Base-by-base conservation (phyloP, 1,284 basidiomycete genomes). In the Heterobasidion parviporum region DNA sequence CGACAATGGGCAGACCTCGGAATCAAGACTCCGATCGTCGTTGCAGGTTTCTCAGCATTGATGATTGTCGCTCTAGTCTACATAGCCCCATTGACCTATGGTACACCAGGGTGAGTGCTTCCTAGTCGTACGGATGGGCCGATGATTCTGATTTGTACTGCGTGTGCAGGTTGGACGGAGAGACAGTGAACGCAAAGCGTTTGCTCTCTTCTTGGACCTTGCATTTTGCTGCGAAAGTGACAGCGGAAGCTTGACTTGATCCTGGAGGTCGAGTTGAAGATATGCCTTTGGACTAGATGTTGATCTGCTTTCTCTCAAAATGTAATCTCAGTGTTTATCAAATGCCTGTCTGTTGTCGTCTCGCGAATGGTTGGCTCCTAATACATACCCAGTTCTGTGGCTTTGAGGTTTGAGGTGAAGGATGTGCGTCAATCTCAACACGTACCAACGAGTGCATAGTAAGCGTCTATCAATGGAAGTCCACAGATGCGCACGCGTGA, bases 21-120 rank as follows among this genome's bases (percentile, higher is more conserved):
- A 36, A 67, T 85, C 62, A 85, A 83, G 59, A 87, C 83, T 33
- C 79, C 83, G 20, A 68, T 84, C 49, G 77, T 82, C n/a, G 76
- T 86, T n/a, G 74, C 79, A 9, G 64, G 76, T 6, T 87, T 82
- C 61, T 71, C 79, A 54, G 60, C 90, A 45, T 61, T 78, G 43
- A 72, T 94, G 70, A 78, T 94, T 57, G 73, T 73, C 46, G 78
- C 87, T 73, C 93, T 87, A 63, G 62, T 81, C 48, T 97, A 82
- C 76, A 74, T 94, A 54, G 79, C 89, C 26, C 94, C 94, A 43
- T 74, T 98, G 64, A 97, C 94, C 9, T 98, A 95, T 68, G 95
- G 94, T 51, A 89, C 88, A 32, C 89, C 92, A 60, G 89, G 92
- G 92, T 94, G 72, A 67, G 89, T 79, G 1, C 50, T 44, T 58